Conservation (phyloP, 1,284 basidiomycete species). For the Rhodotorula mucilaginosa region DNA sequence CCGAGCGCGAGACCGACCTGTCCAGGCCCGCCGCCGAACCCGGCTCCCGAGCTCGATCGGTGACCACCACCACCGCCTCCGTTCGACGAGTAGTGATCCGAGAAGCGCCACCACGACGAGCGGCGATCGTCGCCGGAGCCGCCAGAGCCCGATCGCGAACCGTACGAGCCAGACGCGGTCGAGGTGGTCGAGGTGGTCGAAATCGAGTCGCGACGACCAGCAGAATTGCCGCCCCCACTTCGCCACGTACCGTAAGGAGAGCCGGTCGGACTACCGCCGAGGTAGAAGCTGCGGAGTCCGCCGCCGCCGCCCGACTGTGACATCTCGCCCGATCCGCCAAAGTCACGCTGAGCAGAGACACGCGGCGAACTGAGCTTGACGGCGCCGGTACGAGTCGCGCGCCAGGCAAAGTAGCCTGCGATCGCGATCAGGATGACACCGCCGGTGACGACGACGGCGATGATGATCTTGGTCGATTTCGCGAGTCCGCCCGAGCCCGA, state of each 20-base stretch:
- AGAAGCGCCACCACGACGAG: conserved; percentile 38
- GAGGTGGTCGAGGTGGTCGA: conserved; percentile 30
- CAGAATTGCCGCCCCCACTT: not conserved
- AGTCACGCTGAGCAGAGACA: conserved; percentile 2
- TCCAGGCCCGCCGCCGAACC: not conserved
- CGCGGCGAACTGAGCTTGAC: conserved; percentile 20
- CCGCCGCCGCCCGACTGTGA: not conserved
- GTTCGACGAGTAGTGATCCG: conserved; percentile 25
- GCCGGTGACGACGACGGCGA: conserved; percentile 38
- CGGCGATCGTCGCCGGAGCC: conserved; percentile 10
- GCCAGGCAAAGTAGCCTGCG: conserved; percentile 36
- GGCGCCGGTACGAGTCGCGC: conserved; percentile 37
- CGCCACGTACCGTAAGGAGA: conserved; percentile 4
- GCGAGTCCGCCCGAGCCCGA: not conserved
- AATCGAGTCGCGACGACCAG: conserved; percentile 18
- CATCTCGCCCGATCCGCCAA: conserved; percentile 4
- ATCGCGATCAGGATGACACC: conserved; percentile 35
- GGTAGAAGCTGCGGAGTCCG: conserved; percentile 29
- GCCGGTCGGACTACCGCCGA: conserved; percentile 15
- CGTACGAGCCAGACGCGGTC: conserved; percentile 14
- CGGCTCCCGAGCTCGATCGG: not conserved
- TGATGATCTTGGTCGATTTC: conserved; percentile 40
- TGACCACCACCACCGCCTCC: not conserved
- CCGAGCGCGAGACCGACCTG: conserved; percentile 20
- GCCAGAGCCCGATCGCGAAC: not conserved